These are phyloP conservation scores for Leucaena leucocephala DNA, from an alignment of 306 rosid genomes.

Conservation along the genomic window DNA sequence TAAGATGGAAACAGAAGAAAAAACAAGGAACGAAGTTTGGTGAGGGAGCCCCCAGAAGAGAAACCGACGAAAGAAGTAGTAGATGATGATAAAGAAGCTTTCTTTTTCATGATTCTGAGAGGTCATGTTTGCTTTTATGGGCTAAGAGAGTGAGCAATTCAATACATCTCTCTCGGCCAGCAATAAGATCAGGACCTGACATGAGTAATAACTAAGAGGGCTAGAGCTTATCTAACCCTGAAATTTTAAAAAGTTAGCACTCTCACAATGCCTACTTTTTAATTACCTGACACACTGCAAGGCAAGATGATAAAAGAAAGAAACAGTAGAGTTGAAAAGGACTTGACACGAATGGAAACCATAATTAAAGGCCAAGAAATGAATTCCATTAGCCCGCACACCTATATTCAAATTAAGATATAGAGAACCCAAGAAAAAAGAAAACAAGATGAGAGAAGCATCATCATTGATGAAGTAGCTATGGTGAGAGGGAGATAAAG, in stretches of 20 bases:
- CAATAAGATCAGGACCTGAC: conserved; percentile 52
- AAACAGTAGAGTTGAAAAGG: conserved; percentile 67
- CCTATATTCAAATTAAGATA: conserved; percentile 10
- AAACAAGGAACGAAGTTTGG: conserved; percentile 3
- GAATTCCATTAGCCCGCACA: conserved; percentile 37
- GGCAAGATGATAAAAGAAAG: conserved; percentile 76
- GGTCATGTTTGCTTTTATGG: conserved; percentile 37
- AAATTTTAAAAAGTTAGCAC: conserved; percentile 42
- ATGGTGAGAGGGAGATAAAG: conserved; percentile 26
- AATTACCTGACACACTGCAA: conserved; percentile 66
- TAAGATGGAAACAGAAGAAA: conserved; percentile 24
- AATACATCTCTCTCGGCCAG: conserved; percentile 3
- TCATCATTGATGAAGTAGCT: conserved; percentile 20
- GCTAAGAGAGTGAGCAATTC: conserved; percentile 24
- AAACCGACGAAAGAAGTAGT: neutral
- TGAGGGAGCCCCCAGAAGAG: conserved; percentile 6
- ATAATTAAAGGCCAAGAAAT: conserved; percentile 50
- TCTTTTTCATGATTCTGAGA: conserved; percentile 40
- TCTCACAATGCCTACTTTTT: conserved; percentile 50
- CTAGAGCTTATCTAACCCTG: neutral
- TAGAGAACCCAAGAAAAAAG: conserved; percentile 13
- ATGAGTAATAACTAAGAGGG: conserved; percentile 39
- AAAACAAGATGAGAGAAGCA: neutral
- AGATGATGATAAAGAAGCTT: conserved; percentile 37
- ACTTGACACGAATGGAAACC: conserved; percentile 87